These are phyloP conservation scores for Typha latifolia DNA, from an alignment of 176 grass and related monocot genomes.

Conservation along the genomic window DNA sequence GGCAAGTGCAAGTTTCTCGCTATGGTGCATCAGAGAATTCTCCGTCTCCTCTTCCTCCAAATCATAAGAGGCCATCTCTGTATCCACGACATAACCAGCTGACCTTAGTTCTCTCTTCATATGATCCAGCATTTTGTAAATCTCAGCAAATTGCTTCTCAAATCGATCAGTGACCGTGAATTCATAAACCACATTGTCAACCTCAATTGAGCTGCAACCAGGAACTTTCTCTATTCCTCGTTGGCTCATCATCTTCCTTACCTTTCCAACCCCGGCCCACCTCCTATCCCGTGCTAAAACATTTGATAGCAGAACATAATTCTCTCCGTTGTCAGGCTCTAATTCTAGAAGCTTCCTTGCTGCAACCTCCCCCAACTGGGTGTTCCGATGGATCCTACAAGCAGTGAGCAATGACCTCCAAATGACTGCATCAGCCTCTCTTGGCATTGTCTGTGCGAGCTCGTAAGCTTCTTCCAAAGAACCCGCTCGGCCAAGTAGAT, in stretches of 20 bases:
- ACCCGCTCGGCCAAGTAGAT: conserved; percentile 51
- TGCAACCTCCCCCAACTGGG: conserved; percentile 29
- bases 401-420: conserved; percentile 51
- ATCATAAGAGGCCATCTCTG: conserved; percentile 14
- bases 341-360: conserved; percentile 37
- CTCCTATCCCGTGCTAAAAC: conserved; percentile 33
- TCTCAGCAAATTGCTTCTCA: conserved; percentile 7
- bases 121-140: conserved; percentile 11
- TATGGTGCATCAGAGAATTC: conserved; percentile 18
- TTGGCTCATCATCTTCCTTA: conserved; percentile 39
- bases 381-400: conserved; percentile 30
- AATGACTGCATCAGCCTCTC: conserved; percentile 32
- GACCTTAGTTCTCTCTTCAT: conserved; percentile 18
- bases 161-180: conserved; percentile 20
- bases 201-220: conserved; percentile 56
- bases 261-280: conserved; percentile 40
- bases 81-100: conserved; percentile 17
- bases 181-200: conserved; percentile 33
- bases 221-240: conserved; percentile 36
- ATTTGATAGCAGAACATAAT: conserved; percentile 50
- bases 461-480: conserved; percentile 40
- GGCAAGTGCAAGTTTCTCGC: conserved; percentile 23
- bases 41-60: conserved; percentile 23
- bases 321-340: conserved; percentile 41
- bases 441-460: conserved; percentile 35